These are phyloP conservation scores for Leptodermis oblonga DNA, from an alignment of 257 asterid species.

Conservation along the genomic window DNA sequence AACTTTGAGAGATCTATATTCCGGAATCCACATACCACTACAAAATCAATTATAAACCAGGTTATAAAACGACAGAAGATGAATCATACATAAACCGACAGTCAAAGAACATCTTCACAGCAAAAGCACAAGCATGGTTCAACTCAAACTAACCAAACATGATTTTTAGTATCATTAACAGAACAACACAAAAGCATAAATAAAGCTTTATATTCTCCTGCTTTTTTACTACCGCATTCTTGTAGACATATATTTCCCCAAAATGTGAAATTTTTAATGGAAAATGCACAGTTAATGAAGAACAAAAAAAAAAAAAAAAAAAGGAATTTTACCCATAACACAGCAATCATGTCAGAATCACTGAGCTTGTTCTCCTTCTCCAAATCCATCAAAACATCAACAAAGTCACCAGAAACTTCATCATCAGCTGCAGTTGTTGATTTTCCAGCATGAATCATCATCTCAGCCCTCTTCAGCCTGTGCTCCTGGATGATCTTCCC, in stretches of 20 bases:
- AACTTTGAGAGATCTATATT: constrained; percentile 16
- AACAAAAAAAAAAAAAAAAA: neutral
- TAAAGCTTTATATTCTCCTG: neutral
- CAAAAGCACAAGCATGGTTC: neutral
- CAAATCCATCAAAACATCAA: constrained; percentile 68
- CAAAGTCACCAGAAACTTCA: constrained; percentile 47
- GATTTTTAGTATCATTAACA: neutral
- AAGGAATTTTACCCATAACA: constrained; percentile 69
- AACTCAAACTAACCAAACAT: neutral
- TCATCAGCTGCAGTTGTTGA: constrained; percentile 8
- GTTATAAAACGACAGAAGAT: constrained; percentile 8
- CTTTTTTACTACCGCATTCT: neutral
- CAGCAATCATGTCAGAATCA: constrained; percentile 73
- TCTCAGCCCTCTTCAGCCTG: constrained; percentile 31
- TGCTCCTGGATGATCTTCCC: constrained; percentile 60
- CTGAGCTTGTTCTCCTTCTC: constrained; percentile 50
- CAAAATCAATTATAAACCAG: constrained; percentile 7
- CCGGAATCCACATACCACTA: constrained; percentile 15
- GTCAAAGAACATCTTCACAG: neutral
- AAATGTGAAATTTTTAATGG: neutral
- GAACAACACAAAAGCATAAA: too few species aligned
- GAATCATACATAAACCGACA: neutral
- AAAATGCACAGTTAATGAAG: neutral
- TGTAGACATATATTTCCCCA: neutral
- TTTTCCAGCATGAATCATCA: neutral